A percentile compares a stretch with the other conserved stretches of the same genome.
Evolutionary conservation across 306 rosid species (phyloP).

Genomic region (Acacia acuminata): DNA sequence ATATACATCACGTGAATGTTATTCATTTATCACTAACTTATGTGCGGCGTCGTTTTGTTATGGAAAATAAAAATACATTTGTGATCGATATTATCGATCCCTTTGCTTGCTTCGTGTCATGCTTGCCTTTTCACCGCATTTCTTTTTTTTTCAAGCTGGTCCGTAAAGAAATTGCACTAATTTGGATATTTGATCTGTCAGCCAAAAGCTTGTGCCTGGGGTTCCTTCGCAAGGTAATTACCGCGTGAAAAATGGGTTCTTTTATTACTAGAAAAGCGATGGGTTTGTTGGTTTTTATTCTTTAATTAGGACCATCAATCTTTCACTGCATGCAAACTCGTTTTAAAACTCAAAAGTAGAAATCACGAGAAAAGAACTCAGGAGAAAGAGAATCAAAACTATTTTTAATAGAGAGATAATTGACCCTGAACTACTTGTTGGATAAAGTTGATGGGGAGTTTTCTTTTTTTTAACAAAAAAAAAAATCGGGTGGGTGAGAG

Average conservation of each 20-base stretch:
- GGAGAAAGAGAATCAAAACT: neutral
- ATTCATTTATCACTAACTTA: slow-evolving; percentile 3
- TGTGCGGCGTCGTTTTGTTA: slow-evolving; percentile 20
- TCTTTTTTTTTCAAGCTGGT: neutral
- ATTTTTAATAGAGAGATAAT: too few relatives aligned
- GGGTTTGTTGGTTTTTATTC: neutral
- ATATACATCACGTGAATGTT: neutral
- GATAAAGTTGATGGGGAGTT: neutral
- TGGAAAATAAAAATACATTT: neutral
- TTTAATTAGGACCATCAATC: neutral
- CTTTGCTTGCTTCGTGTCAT: slow-evolving; percentile 20
- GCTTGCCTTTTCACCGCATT: neutral
- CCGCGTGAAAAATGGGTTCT: neutral
- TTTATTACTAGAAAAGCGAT: neutral
- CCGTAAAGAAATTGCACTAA: neutral
- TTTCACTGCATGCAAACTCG: neutral
- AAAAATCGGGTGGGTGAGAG: slow-evolving; percentile 34
- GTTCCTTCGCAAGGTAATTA: neutral
- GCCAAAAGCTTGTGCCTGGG: neutral
- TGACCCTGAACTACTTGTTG: slow-evolving; percentile 1
- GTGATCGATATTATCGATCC: neutral
- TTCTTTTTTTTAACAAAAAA: neutral
- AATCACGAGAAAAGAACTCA: too few relatives aligned
- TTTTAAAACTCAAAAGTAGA: neutral
- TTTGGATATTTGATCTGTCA: neutral